Conservation (phyloP, 2,329 filamentous ascomycete species). For the Coleophoma eucalyptorum region DNA sequence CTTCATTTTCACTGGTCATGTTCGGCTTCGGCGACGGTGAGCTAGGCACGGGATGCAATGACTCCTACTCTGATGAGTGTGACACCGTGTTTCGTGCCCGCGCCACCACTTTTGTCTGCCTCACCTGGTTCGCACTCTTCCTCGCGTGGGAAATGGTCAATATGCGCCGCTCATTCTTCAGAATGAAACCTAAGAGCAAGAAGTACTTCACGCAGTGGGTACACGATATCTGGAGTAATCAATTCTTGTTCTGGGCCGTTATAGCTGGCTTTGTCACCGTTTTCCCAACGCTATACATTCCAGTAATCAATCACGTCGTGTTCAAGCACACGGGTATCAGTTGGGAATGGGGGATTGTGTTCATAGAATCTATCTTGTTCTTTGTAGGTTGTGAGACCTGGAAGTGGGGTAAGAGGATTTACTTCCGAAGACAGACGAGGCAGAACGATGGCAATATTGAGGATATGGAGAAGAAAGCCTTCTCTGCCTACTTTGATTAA, state of each 20-base stretch:
- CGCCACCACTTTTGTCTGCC: conserved; percentile 68
- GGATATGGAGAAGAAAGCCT: too few relatives aligned
- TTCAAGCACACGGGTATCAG: conserved; percentile 63
- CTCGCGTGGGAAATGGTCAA: conserved; percentile 77
- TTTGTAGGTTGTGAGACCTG: conserved; percentile 60
- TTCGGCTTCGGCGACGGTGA: conserved; percentile 54
- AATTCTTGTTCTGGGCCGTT: conserved; percentile 67
- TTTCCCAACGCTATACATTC: conserved; percentile 64
- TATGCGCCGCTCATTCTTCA: conserved; percentile 70
- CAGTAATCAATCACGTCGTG: conserved; percentile 59
- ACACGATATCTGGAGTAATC: conserved; percentile 65
- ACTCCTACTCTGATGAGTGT: conserved; percentile 48
- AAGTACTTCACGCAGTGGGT: conserved; percentile 64
- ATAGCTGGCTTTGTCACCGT: conserved; percentile 51
- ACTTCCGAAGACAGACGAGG: conserved; percentile 31
- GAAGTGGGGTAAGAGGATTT: conserved; percentile 63
- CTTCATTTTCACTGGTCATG: conserved; percentile 59
- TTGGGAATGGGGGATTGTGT: conserved; percentile 69
- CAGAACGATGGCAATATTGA: background rate
- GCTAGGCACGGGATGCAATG: conserved; percentile 59
- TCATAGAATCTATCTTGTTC: conserved; percentile 57
- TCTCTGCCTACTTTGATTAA: too few relatives aligned
- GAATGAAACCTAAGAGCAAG: conserved; percentile 62
- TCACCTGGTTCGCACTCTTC: conserved; percentile 75
- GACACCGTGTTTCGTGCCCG: conserved; percentile 66